Percentiles rank a stretch among this genome's conserved stretches.
These are phyloP conservation scores for Erysiphe neolycopersici DNA, from an alignment of 2,329 filamentous ascomycete species.

Conservation along the genomic window DNA sequence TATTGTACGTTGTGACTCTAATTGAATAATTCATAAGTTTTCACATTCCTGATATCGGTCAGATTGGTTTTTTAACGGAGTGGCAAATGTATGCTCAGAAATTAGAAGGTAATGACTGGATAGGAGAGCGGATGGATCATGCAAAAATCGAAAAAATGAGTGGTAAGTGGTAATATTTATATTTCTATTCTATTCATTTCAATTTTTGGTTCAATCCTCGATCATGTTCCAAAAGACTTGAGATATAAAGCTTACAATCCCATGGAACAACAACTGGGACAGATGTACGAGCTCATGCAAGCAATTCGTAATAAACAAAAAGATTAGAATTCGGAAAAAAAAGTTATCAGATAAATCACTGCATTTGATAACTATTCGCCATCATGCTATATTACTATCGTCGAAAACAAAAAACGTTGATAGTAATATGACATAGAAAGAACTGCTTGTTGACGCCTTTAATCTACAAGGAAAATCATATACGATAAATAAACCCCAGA, in stretches of 20 bases:
- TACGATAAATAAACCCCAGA: no score
- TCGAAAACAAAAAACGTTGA: no score
- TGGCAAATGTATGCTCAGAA: conserved; percentile 93
- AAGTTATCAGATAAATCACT: no score
- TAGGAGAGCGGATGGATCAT: conserved; percentile 58
- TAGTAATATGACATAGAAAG: no score
- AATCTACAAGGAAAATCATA: no score
- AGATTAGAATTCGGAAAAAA: not conserved
- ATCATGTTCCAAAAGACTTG: no score
- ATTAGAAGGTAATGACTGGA: conserved; percentile 68
- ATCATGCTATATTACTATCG: no score
- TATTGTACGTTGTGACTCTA: conserved; percentile 32
- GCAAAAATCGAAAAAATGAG: conserved; percentile 81
- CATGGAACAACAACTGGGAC: conserved; percentile 70
- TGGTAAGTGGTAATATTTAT: conserved; percentile 26
- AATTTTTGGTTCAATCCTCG: no score
- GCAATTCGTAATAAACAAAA: conserved; percentile 28
- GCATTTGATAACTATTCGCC: no score
- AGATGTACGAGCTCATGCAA: conserved; percentile 85
- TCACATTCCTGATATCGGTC: conserved; percentile 1
- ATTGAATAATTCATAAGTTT: not conserved
- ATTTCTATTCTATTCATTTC: not conserved
- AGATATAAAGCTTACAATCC: not conserved
- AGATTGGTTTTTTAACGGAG: conserved; percentile 90
- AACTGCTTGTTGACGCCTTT: no score